A percentile compares a stretch with the other conserved stretches of the same genome.
Evolutionary conservation across 306 rosid genomes (phyloP).

Genomic region (Heteromeles arbutifolia): DNA sequence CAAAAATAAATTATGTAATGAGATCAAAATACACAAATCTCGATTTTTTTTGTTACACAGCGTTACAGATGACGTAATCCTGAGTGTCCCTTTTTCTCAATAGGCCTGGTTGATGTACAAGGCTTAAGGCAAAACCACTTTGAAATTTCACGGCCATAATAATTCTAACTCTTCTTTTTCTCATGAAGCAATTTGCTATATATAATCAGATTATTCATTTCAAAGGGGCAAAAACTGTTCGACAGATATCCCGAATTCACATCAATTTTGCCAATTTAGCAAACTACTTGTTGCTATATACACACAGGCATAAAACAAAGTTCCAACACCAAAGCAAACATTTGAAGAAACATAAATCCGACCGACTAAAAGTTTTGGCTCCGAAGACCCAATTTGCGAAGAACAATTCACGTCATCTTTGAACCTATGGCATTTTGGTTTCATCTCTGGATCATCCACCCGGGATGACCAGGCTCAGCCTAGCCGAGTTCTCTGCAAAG

Average conservation of each 20-base stretch:
- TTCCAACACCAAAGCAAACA: background rate
- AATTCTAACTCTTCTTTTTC: background rate
- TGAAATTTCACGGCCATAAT: background rate
- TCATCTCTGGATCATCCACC: background rate
- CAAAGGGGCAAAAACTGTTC: background rate
- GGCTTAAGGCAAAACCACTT: too few species aligned
- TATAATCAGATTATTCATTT: background rate
- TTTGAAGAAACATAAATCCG: background rate
- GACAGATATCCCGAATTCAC: background rate
- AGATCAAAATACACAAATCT: too few species aligned
- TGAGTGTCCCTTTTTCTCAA: accelerated
- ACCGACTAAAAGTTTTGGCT: background rate
- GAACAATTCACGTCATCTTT: background rate
- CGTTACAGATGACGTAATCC: background rate
- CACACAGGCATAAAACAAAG: background rate
- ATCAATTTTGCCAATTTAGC: background rate
- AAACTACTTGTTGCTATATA: background rate
- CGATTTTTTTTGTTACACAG: too few species aligned
- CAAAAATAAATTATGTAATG: accelerated
- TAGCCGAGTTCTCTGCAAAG: background rate
- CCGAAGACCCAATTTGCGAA: background rate
- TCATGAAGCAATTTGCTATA: background rate
- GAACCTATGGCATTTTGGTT: background rate
- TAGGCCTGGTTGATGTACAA: background rate
- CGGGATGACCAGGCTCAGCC: background rate